Conservation (phyloP, 2,329 filamentous ascomycete genomes). For the Harringtonia lauricola region DNA sequence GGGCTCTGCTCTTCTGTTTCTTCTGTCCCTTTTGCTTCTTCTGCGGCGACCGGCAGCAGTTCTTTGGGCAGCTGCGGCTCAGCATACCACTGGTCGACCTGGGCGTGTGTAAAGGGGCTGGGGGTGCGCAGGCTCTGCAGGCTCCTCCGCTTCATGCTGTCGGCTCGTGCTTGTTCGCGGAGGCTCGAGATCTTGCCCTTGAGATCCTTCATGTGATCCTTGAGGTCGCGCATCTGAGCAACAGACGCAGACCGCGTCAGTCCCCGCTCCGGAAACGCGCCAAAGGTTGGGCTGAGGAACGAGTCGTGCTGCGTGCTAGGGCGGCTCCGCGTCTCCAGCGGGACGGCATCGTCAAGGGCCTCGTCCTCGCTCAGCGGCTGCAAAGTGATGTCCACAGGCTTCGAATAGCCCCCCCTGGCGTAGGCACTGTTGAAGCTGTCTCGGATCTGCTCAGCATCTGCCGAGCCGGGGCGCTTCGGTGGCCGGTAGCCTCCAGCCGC, state of each 20-base stretch:
- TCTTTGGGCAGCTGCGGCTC: conserved; percentile 18
- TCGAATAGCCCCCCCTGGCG: conserved; percentile 19
- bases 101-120: conserved; percentile 68
- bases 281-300: conserved; percentile 34
- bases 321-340: conserved; percentile 9
- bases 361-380: conserved; percentile 46
- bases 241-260: conserved; percentile 59
- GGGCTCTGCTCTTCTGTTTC: conserved; percentile 11
- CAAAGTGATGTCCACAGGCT: conserved; percentile 27
- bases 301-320: conserved; percentile 22
- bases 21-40: not conserved
- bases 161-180: conserved; percentile 67
- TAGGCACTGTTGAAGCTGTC: conserved; percentile 21
- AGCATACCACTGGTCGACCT: conserved; percentile 40
- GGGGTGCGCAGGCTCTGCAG: conserved; percentile 63
- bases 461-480: conserved; percentile 27
- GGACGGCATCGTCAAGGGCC: conserved; percentile 14
- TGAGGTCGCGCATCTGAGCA: conserved; percentile 61
- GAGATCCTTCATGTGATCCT: conserved; percentile 75
- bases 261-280: conserved; percentile 25
- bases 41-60: conserved; percentile 4
- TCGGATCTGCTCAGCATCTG: conserved; percentile 30
- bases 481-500: conserved; percentile 48
- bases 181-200: conserved; percentile 76
- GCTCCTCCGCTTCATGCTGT: conserved; percentile 67